Evolutionary conservation across 2,329 filamentous ascomycete species (phyloP), one percentile per base, ranked within the genome.

Genomic region (Ophiostoma ips): DNA sequence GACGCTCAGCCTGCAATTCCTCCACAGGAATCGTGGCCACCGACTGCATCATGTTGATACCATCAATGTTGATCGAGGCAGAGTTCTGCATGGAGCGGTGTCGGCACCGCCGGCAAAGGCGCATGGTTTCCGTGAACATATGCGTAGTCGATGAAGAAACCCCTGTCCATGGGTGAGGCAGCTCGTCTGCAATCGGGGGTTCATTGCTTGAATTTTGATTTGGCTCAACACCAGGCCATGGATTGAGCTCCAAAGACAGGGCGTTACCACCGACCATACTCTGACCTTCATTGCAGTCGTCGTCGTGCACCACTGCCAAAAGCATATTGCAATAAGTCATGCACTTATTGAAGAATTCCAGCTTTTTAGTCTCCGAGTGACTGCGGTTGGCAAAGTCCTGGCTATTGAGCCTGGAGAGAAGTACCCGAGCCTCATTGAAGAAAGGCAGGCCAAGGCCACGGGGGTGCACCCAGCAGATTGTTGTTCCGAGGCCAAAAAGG

Each of bases 261-360:
- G 11, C 43, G 11, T 30, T 28, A n/a, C 43, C n/a, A 3, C 5
- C n/a, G n/a, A 2, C 18, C 8, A 33, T 15, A 13, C 10, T 33
- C 7, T 45, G 28, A 19, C 30, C 18, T n/a, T 45, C 16, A 11
- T 45, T 21, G 9, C 18, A 11, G 11, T 18, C 16, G 18, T 45
- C 43, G 30, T 45, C 43, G 43, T 45, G 30, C 5, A 45, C 43
- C 6, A 45, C 43, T 21, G 43, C 43, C 10, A 45, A 13, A 6
- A 45, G 43, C 43, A 45, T 45, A 28, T 45, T 45, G 43, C 43
- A 45, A 15, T 45, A 45, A 16, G 43, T 45, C 43, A 45, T 45
- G 18, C 43, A 45, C 30, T 45, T 45, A 28, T 45, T 45, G 30
- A 45, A 45, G 15, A 45, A 45, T n/a, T 45, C 43, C 2, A 45